Percentiles rank a stretch among this genome's conserved stretches.
Conservation (phyloP, 164 flowering plant genomes). For the Aristolochia contorta region DNA sequence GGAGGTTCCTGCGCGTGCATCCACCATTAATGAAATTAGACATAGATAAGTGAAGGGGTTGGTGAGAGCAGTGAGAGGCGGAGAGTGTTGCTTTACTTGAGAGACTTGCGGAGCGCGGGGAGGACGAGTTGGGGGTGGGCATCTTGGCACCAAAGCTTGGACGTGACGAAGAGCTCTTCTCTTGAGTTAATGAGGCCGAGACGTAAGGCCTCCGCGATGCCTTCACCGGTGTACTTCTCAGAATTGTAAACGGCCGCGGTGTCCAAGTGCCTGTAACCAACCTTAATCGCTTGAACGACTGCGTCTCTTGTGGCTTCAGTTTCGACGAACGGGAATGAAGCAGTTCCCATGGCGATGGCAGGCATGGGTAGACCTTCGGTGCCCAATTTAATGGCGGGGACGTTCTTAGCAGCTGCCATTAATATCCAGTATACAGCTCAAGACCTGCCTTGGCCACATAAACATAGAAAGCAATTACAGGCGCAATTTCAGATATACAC, state of each 20-base stretch:
- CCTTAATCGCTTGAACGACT: conserved; percentile 14
- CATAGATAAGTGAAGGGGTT: too few species aligned
- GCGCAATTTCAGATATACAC: too few species aligned
- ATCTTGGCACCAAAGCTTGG: conserved; percentile 19
- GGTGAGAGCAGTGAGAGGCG: too few species aligned
- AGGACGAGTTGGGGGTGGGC: too few species aligned
- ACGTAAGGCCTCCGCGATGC: conserved; percentile 19
- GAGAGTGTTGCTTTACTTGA: conserved; percentile 14
- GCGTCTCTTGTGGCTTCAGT: conserved; percentile 2
- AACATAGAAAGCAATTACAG: too few species aligned
- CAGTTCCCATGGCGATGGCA: conserved; percentile 13
- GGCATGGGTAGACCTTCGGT: not conserved
- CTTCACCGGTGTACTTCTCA: conserved; percentile 20
- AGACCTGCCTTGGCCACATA: too few species aligned
- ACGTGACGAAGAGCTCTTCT: conserved; percentile 22
- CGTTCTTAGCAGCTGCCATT: too few species aligned
- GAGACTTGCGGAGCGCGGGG: conserved; percentile 19
- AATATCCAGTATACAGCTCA: too few species aligned
- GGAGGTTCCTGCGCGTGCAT: conserved; percentile 15
- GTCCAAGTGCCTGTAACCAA: conserved; percentile 25
- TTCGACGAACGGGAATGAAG: conserved; percentile 3
- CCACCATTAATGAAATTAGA: too few species aligned
- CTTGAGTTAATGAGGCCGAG: conserved; percentile 19
- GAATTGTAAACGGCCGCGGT: conserved; percentile 16
- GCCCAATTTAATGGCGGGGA: not conserved